Conservation (phyloP, 2,329 filamentous ascomycete genomes). For the Fusarium dimerum region DNA sequence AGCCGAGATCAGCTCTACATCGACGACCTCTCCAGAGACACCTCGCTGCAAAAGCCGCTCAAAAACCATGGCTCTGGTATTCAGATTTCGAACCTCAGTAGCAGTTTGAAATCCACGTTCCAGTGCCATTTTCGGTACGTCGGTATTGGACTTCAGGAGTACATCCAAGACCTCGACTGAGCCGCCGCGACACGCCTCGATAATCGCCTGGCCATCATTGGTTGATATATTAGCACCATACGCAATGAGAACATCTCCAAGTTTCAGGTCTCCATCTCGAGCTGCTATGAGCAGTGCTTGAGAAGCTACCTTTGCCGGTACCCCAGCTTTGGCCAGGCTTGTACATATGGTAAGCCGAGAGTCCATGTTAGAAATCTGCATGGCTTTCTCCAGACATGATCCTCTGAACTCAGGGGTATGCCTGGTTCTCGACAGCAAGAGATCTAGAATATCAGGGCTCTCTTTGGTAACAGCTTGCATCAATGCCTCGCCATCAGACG, state of each 20-base stretch:
- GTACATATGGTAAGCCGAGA: conserved; percentile 46
- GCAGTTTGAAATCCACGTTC: conserved; percentile 57
- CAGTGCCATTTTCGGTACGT: conserved; percentile 44
- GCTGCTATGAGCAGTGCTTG: conserved; percentile 53
- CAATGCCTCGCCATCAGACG: conserved; percentile 51
- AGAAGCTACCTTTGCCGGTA: conserved; percentile 47
- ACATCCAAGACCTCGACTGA: conserved; percentile 51
- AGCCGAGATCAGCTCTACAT: conserved; percentile 55
- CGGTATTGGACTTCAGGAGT: conserved; percentile 44
- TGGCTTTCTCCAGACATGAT: conserved; percentile 44
- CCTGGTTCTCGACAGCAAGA: conserved; percentile 42
- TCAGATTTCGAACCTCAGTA: conserved; percentile 52
- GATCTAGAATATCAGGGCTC: conserved; percentile 45
- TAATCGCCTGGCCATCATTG: conserved; percentile 53
- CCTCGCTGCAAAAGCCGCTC: conserved; percentile 52
- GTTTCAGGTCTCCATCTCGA: conserved; percentile 52
- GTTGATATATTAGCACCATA: conserved; percentile 54
- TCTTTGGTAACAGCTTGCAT: conserved; percentile 47
- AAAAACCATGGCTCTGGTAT: conserved; percentile 51
- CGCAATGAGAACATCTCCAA: conserved; percentile 52
- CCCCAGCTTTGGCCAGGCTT: conserved; percentile 47
- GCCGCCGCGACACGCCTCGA: conserved; percentile 55
- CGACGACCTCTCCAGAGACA: conserved; percentile 51
- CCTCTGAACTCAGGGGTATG: conserved; percentile 42
- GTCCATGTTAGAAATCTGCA: conserved; percentile 41